Base-by-base conservation (phyloP, 352 stramenopile genomes). In the Phytophthora ramorum region DNA sequence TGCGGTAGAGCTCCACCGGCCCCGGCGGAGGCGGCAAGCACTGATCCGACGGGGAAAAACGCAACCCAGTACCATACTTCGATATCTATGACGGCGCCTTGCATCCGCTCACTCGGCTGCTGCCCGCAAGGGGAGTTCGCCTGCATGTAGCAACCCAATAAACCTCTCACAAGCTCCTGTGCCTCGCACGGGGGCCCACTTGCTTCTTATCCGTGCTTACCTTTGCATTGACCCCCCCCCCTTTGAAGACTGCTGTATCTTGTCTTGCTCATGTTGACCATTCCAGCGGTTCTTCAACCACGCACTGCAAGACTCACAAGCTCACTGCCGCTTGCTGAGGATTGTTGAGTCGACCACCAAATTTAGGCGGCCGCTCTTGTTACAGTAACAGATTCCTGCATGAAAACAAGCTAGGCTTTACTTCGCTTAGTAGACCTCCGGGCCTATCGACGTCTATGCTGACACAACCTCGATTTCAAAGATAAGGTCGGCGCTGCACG, bases 391-490 rank as follows among this genome's bases (percentile, higher is more conserved):
- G 26, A 32, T 2, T 8, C 7, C 26, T 8, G 26, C 26, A 9
- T 32, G 4, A 32, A 32, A 32, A 24, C 22, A 24, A 24, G 22
- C 22, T 24, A 24, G 22, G 26, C 26, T 32, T 7, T 32, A 32
- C 26, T 32, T 32, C 26, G 26, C 7, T 32, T 32, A 9, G 7
- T 8, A 32, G 26, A 4, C 26, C 26, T 32, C 26, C 26, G 43
- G 19, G 46, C 37, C 24, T 65, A 54, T 49, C 24, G 30, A 13
- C 28, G 22, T 65, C 63, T 75, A 73, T 53, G 48, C 77, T 64
- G 85, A 89, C 49, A 98, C 67, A 47, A 98, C 62, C 73, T 98
- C 95, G 34, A 98, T 96, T 51, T 98, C 95, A 73, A 99, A 98
- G 40, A 97, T 90, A 41, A 98, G 78, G 74, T 95, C 94, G 22